Evolutionary conservation across 1,284 basidiomycete species (phyloP).

Genomic region (Ustanciosporium gigantosporum): DNA sequence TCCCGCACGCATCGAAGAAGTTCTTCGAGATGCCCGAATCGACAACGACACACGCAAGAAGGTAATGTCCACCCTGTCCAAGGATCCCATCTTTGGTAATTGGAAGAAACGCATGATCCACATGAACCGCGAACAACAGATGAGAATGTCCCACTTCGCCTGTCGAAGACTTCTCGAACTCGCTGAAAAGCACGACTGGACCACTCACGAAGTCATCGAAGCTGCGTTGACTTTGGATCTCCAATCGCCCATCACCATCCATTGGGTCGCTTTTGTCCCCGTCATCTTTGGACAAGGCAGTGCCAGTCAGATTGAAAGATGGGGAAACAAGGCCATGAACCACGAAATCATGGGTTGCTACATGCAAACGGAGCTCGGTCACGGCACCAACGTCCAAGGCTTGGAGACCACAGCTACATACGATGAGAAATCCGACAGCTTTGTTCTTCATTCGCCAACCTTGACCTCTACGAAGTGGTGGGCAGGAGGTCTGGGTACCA

Average conservation of each 20-base stretch:
- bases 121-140: constrained; percentile 54
- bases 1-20: constrained; percentile 46
- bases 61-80: constrained; percentile 39
- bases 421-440: constrained; percentile 70
- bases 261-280: constrained; percentile 57
- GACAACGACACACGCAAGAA: constrained; percentile 46
- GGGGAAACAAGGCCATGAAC: constrained; percentile 52
- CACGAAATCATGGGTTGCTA: constrained; percentile 58
- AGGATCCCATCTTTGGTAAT: constrained; percentile 49
- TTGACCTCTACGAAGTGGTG: constrained; percentile 82
- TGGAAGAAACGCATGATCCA: constrained; percentile 55
- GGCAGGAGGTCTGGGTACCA: constrained; percentile 71
- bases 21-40: constrained; percentile 47
- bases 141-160: constrained; percentile 51
- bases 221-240: constrained; percentile 48
- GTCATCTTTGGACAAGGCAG: constrained; percentile 54
- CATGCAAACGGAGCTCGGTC: constrained; percentile 67
- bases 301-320: constrained; percentile 49
- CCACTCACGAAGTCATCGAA: constrained; percentile 51
- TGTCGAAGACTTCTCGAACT: constrained; percentile 50
- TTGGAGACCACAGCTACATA: constrained; percentile 81
- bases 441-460: constrained; percentile 76
- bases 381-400: constrained; percentile 65
- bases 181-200: constrained; percentile 47
- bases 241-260: constrained; percentile 47